A percentile compares a stretch with the other conserved stretches of the same genome.
phyloP scores from a whole-genome alignment of 306 rosid genomes.

The Sophora flavescens region DNA sequence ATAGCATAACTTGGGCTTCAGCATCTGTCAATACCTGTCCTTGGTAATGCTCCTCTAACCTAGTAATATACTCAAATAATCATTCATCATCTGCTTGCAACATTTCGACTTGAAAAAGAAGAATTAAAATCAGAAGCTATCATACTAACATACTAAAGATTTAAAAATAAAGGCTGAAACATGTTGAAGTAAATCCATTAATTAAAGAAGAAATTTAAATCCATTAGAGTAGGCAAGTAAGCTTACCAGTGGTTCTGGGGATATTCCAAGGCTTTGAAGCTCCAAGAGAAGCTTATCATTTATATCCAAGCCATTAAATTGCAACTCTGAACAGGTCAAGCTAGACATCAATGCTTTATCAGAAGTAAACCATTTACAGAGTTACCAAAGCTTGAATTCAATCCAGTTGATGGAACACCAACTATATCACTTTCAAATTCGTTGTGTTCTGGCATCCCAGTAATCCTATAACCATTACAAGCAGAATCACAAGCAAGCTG shows the following conservation, averaged over 20 bases:
- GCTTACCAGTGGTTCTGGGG: slow-evolving; percentile 81
- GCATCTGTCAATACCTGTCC: slow-evolving; percentile 68
- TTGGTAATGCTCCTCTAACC: slow-evolving; percentile 70
- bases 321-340: slow-evolving; percentile 70
- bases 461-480: slow-evolving; percentile 65
- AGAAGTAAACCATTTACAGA: slow-evolving; percentile 67
- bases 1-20: slow-evolving; percentile 34
- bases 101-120: slow-evolving; percentile 78
- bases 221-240: slow-evolving; percentile 36
- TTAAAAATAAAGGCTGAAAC: slow-evolving; percentile 31
- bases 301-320: slow-evolving; percentile 70
- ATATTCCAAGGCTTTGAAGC: slow-evolving; percentile 88
- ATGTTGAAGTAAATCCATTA: slow-evolving; percentile 27
- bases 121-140: slow-evolving; percentile 49
- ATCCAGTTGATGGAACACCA: slow-evolving; percentile 53
- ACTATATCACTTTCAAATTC: slow-evolving; percentile 63
- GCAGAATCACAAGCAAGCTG: slow-evolving; percentile 73
- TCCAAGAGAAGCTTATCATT: slow-evolving; percentile 92
- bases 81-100: slow-evolving; percentile 71
- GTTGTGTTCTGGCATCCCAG: slow-evolving; percentile 60
- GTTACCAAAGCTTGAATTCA: slow-evolving; percentile 59
- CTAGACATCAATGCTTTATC: slow-evolving; percentile 61
- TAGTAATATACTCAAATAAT: slow-evolving; percentile 73
- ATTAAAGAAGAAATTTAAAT: slow-evolving; percentile 29
- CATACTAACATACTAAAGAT: slow-evolving; percentile 21